Conservation (phyloP, 148 eudicot genomes). For the Agrostemma githago region DNA sequence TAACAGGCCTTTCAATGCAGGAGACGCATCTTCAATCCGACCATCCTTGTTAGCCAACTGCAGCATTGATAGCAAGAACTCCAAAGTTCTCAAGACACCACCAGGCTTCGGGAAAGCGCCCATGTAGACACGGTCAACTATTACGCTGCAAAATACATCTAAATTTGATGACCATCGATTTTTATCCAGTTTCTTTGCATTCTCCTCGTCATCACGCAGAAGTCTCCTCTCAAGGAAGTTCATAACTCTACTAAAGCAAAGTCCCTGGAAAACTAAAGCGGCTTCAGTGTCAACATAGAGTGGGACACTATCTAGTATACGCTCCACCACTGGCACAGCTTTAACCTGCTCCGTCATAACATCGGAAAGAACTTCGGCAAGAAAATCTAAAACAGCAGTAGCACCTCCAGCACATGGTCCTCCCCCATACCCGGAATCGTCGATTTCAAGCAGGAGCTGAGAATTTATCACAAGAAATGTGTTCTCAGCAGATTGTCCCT, state of each 20-base stretch:
- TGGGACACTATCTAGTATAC: constrained; percentile 82
- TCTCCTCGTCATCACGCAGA: constrained; percentile 94
- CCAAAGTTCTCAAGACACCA: constrained; percentile 74
- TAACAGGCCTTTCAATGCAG: constrained; percentile 70
- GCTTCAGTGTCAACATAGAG: constrained; percentile 75
- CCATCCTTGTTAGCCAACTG: constrained; percentile 98
- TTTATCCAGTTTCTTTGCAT: constrained; percentile 88
- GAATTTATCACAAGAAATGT: constrained; percentile 45
- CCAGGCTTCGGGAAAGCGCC: constrained; percentile 94
- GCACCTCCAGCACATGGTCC: constrained; percentile 98
- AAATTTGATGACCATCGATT: constrained; percentile 84
- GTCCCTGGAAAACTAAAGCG: constrained; percentile 85
- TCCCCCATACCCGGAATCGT: constrained; percentile 93
- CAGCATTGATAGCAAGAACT: constrained; percentile 88
- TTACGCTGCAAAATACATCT: constrained; percentile 78
- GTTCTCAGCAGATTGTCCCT: constrained; percentile 41
- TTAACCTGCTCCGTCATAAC: constrained; percentile 85
- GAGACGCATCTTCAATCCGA: constrained; percentile 80
- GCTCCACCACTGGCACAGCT: constrained; percentile 70
- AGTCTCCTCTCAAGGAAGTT: constrained; percentile 96
- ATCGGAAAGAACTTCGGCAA: constrained; percentile 93
- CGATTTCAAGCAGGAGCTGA: constrained; percentile 70
- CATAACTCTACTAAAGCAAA: constrained; percentile 92
- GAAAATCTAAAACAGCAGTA: constrained; percentile 82
- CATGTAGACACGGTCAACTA: constrained; percentile 96